phyloP scores from a whole-genome alignment of 2,329 filamentous ascomycete genomes.

The Colletotrichum karsti region DNA sequence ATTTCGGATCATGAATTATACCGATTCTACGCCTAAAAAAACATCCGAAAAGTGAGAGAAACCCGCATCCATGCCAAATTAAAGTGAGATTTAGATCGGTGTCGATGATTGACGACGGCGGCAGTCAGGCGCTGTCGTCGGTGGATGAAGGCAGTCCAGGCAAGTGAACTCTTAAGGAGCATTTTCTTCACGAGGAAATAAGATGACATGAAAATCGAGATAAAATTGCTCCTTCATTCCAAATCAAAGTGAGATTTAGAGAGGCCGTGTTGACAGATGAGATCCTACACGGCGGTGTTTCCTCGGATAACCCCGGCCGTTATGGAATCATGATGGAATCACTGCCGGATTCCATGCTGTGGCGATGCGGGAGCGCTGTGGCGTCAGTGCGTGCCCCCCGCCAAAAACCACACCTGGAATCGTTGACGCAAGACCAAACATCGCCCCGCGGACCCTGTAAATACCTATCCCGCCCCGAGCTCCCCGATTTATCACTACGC shows the following conservation, averaged over 20 bases:
- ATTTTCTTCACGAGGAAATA: no score
- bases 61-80: no score
- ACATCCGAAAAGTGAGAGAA: no score
- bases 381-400: no score
- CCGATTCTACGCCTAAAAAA: no score
- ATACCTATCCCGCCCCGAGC: neutral
- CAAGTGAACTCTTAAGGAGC: no score
- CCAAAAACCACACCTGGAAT: constrained; percentile 14
- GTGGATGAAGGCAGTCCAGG: no score
- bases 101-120: no score
- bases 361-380: constrained; percentile 14
- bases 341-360: constrained; percentile 11
- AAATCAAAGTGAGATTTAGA: neutral
- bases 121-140: no score
- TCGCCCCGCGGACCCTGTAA: neutral
- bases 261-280: neutral
- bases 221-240: neutral
- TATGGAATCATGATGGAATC: constrained; percentile 20
- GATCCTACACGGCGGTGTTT: neutral
- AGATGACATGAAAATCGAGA: neutral
- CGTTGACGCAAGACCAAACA: constrained; percentile 26
- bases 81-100: no score
- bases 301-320: neutral
- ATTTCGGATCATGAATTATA: no score
- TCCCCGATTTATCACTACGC: constrained; percentile 26